Conservation (phyloP, 2,329 filamentous ascomycete genomes). For the Dactylellina parvicollis region DNA sequence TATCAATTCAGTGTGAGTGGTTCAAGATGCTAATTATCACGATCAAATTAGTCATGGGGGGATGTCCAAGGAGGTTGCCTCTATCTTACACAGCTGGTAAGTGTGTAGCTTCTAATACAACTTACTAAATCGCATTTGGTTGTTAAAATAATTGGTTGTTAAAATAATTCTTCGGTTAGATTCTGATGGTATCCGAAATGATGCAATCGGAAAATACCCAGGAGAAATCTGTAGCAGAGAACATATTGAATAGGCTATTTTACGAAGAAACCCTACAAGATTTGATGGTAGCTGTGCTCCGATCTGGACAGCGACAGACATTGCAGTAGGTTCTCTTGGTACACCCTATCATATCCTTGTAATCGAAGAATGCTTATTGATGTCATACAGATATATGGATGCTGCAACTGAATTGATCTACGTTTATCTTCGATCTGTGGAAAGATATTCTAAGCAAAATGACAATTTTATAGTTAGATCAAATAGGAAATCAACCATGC, state of each 20-base stretch:
- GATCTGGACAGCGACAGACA: slow-evolving; percentile 90
- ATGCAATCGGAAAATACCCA: slow-evolving; percentile 82
- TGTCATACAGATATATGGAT: slow-evolving; percentile 73
- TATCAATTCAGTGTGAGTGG: neutral
- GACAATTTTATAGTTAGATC: slow-evolving; percentile 91
- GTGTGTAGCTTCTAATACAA: slow-evolving; percentile 38
- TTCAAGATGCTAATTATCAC: neutral
- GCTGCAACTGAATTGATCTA: slow-evolving; percentile 89
- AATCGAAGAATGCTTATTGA: neutral
- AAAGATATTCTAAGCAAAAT: slow-evolving; percentile 94
- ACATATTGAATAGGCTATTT: slow-evolving; percentile 95
- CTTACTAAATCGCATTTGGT: no score
- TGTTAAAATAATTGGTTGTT: no score
- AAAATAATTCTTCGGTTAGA: no score
- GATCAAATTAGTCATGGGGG: slow-evolving; percentile 66
- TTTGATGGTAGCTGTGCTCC: slow-evolving; percentile 78
- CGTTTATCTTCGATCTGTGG: slow-evolving; percentile 89
- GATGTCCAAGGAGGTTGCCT: slow-evolving; percentile 88
- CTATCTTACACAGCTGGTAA: slow-evolving; percentile 86
- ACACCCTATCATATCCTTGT: neutral
- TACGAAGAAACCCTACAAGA: slow-evolving; percentile 97
- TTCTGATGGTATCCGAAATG: slow-evolving; percentile 94
- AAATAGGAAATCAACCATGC: slow-evolving; percentile 58
- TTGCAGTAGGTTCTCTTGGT: slow-evolving; percentile 69
- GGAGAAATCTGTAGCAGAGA: slow-evolving; percentile 97